Evolutionary conservation across 1,284 basidiomycete genomes (phyloP).

Genomic region (Marasmius fiardii): DNA sequence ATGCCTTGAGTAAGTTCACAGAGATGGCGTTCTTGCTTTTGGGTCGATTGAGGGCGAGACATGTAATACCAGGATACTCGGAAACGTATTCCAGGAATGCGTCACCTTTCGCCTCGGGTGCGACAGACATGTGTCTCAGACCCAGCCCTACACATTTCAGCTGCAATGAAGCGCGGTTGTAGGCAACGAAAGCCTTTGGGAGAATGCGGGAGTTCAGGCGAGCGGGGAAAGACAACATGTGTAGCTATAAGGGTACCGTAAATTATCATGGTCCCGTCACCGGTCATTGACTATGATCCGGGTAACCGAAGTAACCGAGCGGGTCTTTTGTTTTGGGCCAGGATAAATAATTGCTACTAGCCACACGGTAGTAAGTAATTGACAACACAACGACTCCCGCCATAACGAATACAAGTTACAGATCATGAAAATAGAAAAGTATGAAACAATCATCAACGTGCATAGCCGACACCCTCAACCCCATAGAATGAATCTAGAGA

Average conservation of each 20-base stretch:
- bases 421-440: not conserved
- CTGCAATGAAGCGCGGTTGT: not conserved
- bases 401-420: not conserved
- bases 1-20: slow-evolving; percentile 60
- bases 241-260: no score
- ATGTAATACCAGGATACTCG: slow-evolving; percentile 55
- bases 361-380: no score
- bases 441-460: not conserved
- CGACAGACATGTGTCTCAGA: slow-evolving; percentile 3
- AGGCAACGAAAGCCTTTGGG: not conserved
- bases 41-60: slow-evolving; percentile 75
- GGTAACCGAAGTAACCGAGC: no score
- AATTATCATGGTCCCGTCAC: no score
- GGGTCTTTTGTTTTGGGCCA: no score
- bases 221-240: not conserved
- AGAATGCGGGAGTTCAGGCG: not conserved
- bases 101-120: slow-evolving; percentile 25
- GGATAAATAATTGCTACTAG: no score
- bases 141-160: not conserved
- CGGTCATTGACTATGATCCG: no score
- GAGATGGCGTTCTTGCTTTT: slow-evolving; percentile 90
- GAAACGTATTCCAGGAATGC: slow-evolving; percentile 54
- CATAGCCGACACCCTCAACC: slow-evolving; percentile 2
- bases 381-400: not conserved
- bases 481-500: slow-evolving; percentile 33